Evolutionary conservation across 768 basidiomycete species (phyloP).

Genomic region (Baorangia bicolor): DNA sequence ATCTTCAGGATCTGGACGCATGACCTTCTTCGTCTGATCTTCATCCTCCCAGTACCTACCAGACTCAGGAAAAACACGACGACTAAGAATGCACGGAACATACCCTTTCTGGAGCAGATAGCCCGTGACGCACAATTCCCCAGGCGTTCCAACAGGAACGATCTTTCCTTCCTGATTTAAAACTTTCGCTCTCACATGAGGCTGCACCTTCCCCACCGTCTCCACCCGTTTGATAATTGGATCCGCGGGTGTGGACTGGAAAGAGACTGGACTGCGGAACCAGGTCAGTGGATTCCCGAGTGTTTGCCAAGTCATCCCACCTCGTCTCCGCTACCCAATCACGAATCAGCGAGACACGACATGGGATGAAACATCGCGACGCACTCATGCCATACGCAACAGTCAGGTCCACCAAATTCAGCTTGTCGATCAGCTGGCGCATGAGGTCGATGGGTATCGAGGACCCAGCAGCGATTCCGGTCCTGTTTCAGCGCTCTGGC

Average conservation of each 20-base stretch:
- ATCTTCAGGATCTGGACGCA: conserved; percentile 50
- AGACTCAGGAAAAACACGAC: background rate
- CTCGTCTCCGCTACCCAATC: conserved; percentile 66
- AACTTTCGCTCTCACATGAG: conserved; percentile 77
- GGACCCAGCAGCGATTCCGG: conserved; percentile 81
- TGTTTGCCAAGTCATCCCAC: conserved; percentile 25
- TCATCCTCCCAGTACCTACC: conserved; percentile 75
- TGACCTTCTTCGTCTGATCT: conserved; percentile 60
- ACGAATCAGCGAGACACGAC: conserved; percentile 1
- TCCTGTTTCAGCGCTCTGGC: conserved; percentile 40
- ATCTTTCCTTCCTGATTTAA: conserved; percentile 56
- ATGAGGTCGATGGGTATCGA: conserved; percentile 79
- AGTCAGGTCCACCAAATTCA: conserved; percentile 71
- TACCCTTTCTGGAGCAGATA: conserved; percentile 82
- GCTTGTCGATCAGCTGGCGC: conserved; percentile 62
- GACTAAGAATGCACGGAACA: background rate
- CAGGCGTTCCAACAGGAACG: conserved; percentile 71
- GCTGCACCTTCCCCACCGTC: conserved; percentile 75
- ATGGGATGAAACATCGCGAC: conserved; percentile 24
- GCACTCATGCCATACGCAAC: conserved; percentile 87
- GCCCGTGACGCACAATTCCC: conserved; percentile 72
- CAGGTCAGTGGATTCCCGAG: background rate
- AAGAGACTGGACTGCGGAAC: conserved; percentile 67
- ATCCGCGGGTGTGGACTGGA: conserved; percentile 73
- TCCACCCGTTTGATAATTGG: conserved; percentile 74